Base-by-base conservation (phyloP, 2,329 filamentous ascomycete species). In the Aspergillus ochraceus region DNA sequence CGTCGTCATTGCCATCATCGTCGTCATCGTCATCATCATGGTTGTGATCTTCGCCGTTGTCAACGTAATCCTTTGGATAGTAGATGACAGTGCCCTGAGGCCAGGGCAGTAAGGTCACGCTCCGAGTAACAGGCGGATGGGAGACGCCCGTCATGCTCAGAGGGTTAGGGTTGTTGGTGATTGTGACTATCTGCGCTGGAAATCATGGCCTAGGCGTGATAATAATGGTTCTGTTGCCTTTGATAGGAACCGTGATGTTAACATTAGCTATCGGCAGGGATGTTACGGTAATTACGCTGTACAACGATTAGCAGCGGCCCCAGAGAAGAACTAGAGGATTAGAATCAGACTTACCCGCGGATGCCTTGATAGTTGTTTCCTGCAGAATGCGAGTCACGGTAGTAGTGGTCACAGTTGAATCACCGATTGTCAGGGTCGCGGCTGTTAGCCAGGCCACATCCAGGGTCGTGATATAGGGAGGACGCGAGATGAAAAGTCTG, bases 71-170 rank as follows among this genome's bases (percentile, higher is more conserved):
- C 24, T 30, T 30, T 54, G 52, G 52, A 24, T 39, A 8, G 29
- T 54, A 54, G 39, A 54, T 54, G 52, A 54, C 52, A 20, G 52
- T 47, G 10, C 29, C 36, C 39, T 54, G 52, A 29, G 52, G 52
- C 52, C 52, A 54, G 24, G 52, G 52, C 17, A 36, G 52, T 9
- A 54, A 26, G 42, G 52, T 54, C 36, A 54, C 52, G 17, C 36
- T 54, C 22, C 52, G 11, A 39, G 52, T 54, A 17, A 54, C 52
- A 19, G 52, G 52, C n/a, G 52, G 52, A 54, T 54, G 52, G 22
- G n/a, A 45, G 52, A 54, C 52, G 36, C 39, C 52, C 4, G 52
- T 54, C 1, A 17, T n/a, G 4, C 24, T 19, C 36, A 54, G 52
- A 11, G 49, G 49, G 26, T 50, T 50, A 26, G 49, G 49, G 49